Percentiles rank a stretch among this genome's conserved stretches.
Evolutionary conservation across 2,329 filamentous ascomycete genomes (phyloP).

Genomic region (Plectosphaerella plurivora): DNA sequence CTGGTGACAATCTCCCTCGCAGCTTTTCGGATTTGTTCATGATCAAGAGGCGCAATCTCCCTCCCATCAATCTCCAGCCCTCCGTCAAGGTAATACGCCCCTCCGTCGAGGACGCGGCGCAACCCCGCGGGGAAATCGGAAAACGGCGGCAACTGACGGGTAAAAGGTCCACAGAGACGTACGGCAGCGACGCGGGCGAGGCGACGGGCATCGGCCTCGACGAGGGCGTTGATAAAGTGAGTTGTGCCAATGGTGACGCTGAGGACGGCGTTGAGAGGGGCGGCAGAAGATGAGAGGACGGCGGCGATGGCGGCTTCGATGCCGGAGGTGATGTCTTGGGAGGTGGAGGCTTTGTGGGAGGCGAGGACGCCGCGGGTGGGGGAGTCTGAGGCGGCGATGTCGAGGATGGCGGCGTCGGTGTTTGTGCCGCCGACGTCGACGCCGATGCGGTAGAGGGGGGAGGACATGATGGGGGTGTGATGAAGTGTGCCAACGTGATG

Average conservation of each 20-base stretch:
- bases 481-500: too few relatives aligned
- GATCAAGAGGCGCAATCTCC: conserved; percentile 33
- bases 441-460: conserved; percentile 34
- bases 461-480: conserved; percentile 18
- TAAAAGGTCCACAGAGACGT: conserved; percentile 40
- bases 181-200: conserved; percentile 41
- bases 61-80: conserved; percentile 44
- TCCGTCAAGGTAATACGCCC: conserved; percentile 35
- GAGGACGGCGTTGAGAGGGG: conserved; percentile 32
- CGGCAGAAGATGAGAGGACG: conserved; percentile 30
- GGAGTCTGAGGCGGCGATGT: conserved; percentile 27
- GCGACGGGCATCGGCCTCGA: conserved; percentile 37
- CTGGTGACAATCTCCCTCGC: conserved; percentile 26
- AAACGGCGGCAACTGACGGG: conserved; percentile 38
- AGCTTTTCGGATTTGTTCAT: conserved; percentile 27
- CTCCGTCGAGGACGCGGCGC: conserved; percentile 34
- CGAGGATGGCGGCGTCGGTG: conserved; percentile 40
- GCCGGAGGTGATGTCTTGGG: conserved; percentile 43
- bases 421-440: conserved; percentile 36
- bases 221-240: conserved; percentile 45
- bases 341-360: conserved; percentile 44
- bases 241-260: conserved; percentile 47
- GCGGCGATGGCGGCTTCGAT: conserved; percentile 40
- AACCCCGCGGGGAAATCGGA: conserved; percentile 38
- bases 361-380: conserved; percentile 36